phyloP scores from a whole-genome alignment of 805 yeast species.

The Metschnikowia dekortorum region DNA sequence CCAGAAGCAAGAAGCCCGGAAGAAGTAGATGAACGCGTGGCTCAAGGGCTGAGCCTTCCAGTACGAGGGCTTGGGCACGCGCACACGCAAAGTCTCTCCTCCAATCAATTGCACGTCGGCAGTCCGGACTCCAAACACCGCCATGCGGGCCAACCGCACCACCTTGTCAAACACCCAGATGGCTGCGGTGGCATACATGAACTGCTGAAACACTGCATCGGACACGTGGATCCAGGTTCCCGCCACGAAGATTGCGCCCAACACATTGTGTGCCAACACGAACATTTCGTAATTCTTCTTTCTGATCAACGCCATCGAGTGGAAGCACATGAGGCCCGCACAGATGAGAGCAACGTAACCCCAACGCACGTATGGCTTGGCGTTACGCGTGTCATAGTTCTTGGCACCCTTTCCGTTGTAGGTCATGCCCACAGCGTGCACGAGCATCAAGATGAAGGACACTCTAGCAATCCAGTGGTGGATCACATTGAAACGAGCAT shows the following conservation, averaged over 20 bases:
- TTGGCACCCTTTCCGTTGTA: conserved; percentile 31
- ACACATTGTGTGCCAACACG: conserved; percentile 38
- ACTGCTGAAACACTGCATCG: conserved; percentile 39
- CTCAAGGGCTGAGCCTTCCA: conserved; percentile 54
- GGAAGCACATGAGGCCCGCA: conserved; percentile 42
- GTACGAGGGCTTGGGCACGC: conserved; percentile 42
- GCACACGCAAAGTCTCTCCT: conserved; percentile 47
- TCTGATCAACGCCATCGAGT: conserved; percentile 50
- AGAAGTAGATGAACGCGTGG: conserved; percentile 53
- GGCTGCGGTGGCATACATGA: conserved; percentile 33
- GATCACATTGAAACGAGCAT: conserved; percentile 53
- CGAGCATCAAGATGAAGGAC: conserved; percentile 42
- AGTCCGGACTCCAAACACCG: conserved; percentile 32
- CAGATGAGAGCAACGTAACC: conserved; percentile 30
- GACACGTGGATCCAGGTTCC: conserved; percentile 56
- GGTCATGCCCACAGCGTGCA: conserved; percentile 45
- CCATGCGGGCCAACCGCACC: conserved; percentile 30
- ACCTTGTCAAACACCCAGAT: conserved; percentile 43
- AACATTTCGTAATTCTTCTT: conserved; percentile 53
- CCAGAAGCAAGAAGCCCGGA: conserved; percentile 51
- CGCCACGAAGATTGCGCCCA: conserved; percentile 44
- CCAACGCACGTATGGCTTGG: conserved; percentile 27
- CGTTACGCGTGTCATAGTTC: conserved; percentile 29
- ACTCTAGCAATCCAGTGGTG: conserved; percentile 67
- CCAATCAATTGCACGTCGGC: conserved; percentile 36